Base-by-base conservation (phyloP, 2,329 filamentous ascomycete genomes). In the Colletotrichum sp. region DNA sequence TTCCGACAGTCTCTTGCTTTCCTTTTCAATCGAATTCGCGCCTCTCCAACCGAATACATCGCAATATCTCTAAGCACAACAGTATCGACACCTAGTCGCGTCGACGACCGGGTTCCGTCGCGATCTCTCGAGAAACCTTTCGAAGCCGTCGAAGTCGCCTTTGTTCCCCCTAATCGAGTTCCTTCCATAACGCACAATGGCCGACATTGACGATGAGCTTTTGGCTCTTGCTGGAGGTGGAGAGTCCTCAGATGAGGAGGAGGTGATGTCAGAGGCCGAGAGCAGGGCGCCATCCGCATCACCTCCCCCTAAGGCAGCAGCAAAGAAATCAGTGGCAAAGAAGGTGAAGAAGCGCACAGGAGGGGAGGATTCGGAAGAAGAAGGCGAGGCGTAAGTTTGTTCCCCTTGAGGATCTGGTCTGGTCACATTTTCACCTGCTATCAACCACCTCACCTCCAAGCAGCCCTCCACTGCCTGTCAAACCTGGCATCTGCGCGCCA, bases 201-300 rank as follows among this genome's bases (percentile, higher is more conserved):
- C 95, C 72, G 95, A 96, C 82, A 91, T 98, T 79, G 96, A 98
- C 83, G 96, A 96, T 80, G 96, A 98, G 87, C 93, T 98, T 79
- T 93, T 98, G 78, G 96, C 95, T 82, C 93, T 98, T 78, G 97
- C 96, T 70, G 97, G 95, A 81, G 95, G 95, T 79, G 94, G 91
- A 76, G 89, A 89, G 76, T 90, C 88, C 69, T 91, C 91, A 74
- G 91, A 89, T 81, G 91, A 91, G 80, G 91, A 91, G 84, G 90
- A 87, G 71, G 88, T 85, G 83, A 84, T 86, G 85, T 86, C 87
- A 81, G 87, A 88, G 85, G 87, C 88, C 80, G 85, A 86, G 80
- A 88, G 91, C 84, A 86, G 91, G 80, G 87, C 89, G 78, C 88
- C 86, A 48, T 90, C 91, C 62, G 88, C 88, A 67, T 90, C 91